Evolutionary conservation across 768 basidiomycete genomes (phyloP), one percentile per base, ranked within the genome.

Genomic region (Thelephora aurantiotincta): DNA sequence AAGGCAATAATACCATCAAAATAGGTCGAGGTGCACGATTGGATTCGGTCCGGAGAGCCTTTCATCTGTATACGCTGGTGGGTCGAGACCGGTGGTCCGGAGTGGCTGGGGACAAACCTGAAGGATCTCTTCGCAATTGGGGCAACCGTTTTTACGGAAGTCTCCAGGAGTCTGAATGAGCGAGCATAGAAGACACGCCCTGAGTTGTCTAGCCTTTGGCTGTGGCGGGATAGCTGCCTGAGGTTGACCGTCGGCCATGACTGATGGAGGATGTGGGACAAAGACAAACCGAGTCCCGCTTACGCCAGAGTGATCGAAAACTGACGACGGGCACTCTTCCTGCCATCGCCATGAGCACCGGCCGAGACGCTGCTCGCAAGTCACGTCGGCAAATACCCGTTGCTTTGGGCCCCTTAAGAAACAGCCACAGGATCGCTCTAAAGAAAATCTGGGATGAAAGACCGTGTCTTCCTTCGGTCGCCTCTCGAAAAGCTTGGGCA

Each of bases 111-210:
- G 6, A 61, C 75, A 48, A 50, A 93, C 94, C 72, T 92, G 84
- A 62, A 98, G 75, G 54, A 93, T 72, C 60, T 94, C 89, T 56
- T 98, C 94, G 59, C 96, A 99, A 62, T 99, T 99, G 38, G 94
- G 94, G 61, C 96, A 99, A 5, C 96, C 96, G 18, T 70, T 66
- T 55, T 76, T 80, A 37, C 82, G 70, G 61, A 97, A 99, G 54
- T 97, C 94, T 35, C 70, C 67, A 0, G 89, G 78, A 0, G 80
- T 70, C 57, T 90, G 90, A 16, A 98, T 77, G 51, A 96, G 76
- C 0, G 92, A 96, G 64, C 96, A 99, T 35, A 97, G 73, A 1
- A 97, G 72, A 59, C 94, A 99, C 16, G 94, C 93, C 47, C 94
- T 75, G 7, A 93, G 76, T 48, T 78, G 73, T 58, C 80, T 86